Base-by-base conservation (phyloP, 176 grass and related monocot species). In the Bonia amplexicaulis region DNA sequence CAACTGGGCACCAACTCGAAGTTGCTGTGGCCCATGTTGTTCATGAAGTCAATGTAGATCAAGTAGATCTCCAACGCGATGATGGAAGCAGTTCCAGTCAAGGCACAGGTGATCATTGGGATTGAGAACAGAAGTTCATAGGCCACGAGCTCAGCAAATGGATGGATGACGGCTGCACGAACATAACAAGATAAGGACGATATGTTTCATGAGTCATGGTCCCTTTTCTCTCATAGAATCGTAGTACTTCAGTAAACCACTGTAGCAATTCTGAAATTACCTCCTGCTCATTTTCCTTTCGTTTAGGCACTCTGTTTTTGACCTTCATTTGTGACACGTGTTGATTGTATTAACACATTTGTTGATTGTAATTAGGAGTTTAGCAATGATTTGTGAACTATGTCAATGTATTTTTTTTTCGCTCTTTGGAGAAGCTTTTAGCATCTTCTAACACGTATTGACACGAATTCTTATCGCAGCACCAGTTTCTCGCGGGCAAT, bases 21-120 rank as follows among this genome's bases (percentile, higher is more conserved):
- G 75, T 97, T 98, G 85, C 95, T 93, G 55, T 98, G 95, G 0
- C 95, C 91, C 93, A 98, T 90, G 75, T 98, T 98, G 85, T 98
- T 98, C 95, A 98, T 98, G 71, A 98, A 95, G 64, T 98, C 95
- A 26, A 95, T 86, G 79, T 95, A 98, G 53, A 55, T 27, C 7
- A 95, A 9, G 11, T 95, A 97, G 0, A 85, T 82, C 40, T 88
- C 9, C 7, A 87, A 57, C 23, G 51, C 31, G 9, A 90, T 1
- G 25, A 97, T 88, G 31, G 91, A 95, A 46, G 71, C 73, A 27
- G 82, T 85, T 63, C 92, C 76, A 0, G 55, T 90, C 41, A 93
- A 31, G 64, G 86, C 3, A 7, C 75, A 68, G 11, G 20, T 23
- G 25, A 97, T 16, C 82, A 94, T 9, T 23, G 95, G 95, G 54